Percentiles rank a stretch among this genome's conserved stretches.
Evolutionary conservation across 257 asterid genomes (phyloP).

Genomic region (Solanum dulcamara): DNA sequence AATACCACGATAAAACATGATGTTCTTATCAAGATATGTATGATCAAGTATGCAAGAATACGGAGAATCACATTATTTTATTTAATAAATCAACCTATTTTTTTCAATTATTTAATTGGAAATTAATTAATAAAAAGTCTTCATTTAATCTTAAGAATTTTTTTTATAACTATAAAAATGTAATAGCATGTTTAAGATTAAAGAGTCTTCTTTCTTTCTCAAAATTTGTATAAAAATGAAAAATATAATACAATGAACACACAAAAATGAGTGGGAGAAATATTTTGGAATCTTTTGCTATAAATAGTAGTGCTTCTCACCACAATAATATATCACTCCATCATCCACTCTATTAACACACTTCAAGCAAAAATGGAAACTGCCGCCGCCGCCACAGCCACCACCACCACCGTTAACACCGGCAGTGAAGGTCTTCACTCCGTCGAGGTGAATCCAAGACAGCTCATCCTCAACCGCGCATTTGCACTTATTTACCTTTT

Average conservation of each 20-base stretch:
- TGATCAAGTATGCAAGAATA: too few species aligned
- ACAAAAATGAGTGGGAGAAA: rapidly evolving
- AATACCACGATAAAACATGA: too few species aligned
- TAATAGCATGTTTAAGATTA: too few species aligned
- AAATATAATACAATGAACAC: neutral
- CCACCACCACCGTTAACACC: neutral
- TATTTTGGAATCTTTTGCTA: neutral
- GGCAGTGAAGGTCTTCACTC: conserved; percentile 50
- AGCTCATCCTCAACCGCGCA: conserved; percentile 47
- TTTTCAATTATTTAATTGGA: too few species aligned
- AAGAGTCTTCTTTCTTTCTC: too few species aligned
- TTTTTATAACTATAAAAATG: too few species aligned
- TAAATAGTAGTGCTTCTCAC: neutral
- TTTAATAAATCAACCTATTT: too few species aligned
- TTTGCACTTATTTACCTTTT: conserved; percentile 38
- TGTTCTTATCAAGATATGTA: too few species aligned
- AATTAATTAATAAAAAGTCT: too few species aligned
- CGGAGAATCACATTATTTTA: too few species aligned
- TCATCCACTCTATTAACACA: neutral
- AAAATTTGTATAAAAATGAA: too few species aligned
- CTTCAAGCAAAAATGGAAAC: neutral
- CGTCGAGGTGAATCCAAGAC: conserved; percentile 14
- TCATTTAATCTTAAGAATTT: too few species aligned
- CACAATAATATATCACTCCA: neutral
- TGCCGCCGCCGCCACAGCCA: neutral